Conservation (phyloP, 202 grass and related monocot genomes). For the Bolboschoenoplectus hybrid region DNA sequence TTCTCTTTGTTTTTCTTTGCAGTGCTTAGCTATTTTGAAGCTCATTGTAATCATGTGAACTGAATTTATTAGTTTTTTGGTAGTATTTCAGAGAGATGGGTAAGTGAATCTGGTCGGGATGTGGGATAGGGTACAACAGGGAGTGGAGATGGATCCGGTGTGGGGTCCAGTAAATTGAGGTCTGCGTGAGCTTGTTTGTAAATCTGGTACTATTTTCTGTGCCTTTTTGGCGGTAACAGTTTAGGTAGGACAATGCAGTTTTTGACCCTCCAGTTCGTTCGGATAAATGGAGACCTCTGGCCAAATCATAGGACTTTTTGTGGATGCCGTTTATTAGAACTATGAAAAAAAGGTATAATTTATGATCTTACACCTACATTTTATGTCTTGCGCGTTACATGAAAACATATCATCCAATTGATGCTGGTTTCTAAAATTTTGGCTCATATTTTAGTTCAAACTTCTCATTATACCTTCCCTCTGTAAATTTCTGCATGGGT, state of each 20-base stretch:
- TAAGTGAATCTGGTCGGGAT: background rate
- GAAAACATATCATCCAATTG: background rate
- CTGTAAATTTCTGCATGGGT: background rate
- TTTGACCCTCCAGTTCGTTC: background rate
- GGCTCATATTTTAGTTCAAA: background rate
- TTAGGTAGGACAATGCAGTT: conserved; percentile 29
- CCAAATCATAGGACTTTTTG: background rate
- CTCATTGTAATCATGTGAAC: conserved; percentile 48
- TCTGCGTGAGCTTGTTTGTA: conserved; percentile 27
- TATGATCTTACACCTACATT: no score
- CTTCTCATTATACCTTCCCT: background rate
- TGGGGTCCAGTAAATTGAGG: background rate
- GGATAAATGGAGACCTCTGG: background rate
- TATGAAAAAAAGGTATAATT: no score
- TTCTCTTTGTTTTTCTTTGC: conserved; percentile 29
- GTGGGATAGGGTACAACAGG: conserved; percentile 1
- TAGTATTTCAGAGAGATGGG: conserved; percentile 40
- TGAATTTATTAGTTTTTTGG: conserved; percentile 45
- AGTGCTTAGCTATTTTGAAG: conserved; percentile 16
- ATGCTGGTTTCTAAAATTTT: background rate
- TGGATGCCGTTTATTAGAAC: background rate
- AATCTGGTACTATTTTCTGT: conserved; percentile 35
- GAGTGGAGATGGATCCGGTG: conserved; percentile 15
- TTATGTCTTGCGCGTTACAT: background rate
- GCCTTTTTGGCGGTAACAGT: conserved; percentile 28